A percentile compares a stretch with the other conserved stretches of the same genome.
Conservation (phyloP, 305 asterid species). For the Ilex paraguariensis region DNA sequence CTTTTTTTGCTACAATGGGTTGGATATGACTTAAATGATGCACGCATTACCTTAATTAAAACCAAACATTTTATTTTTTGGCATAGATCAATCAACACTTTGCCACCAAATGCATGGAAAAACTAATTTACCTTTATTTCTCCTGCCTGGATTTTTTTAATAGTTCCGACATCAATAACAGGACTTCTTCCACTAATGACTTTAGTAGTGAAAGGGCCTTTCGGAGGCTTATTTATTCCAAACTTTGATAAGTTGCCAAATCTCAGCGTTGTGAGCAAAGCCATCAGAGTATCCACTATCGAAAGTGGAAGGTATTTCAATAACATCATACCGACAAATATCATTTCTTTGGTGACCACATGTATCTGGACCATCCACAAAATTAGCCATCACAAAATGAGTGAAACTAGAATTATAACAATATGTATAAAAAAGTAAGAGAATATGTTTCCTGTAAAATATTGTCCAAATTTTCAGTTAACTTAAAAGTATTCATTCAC, state of each 20-base stretch:
- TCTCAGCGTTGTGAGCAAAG: neutral
- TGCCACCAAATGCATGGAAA: no score
- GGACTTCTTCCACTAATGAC: constrained; percentile 3
- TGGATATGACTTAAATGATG: no score
- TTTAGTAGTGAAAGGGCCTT: constrained; percentile 9
- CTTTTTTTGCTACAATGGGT: no score
- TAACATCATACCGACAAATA: constrained; percentile 4
- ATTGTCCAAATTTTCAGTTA: no score
- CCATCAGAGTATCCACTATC: constrained; percentile 6
- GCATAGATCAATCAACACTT: no score
- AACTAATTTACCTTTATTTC: constrained; percentile 9
- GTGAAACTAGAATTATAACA: no score
- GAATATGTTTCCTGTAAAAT: no score
- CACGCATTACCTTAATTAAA: no score
- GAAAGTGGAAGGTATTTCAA: constrained; percentile 8
- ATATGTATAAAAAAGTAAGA: no score
- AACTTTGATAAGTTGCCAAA: constrained; percentile 4
- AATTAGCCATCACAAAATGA: neutral
- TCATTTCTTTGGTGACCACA: constrained; percentile 12
- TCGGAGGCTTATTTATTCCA: constrained; percentile 4
- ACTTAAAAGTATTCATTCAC: no score
- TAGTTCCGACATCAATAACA: constrained; percentile 15
- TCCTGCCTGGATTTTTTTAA: constrained; percentile 8
- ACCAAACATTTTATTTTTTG: no score
- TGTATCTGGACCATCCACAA: constrained; percentile 6